Evolutionary conservation across 495 filamentous ascomycete species (phyloP), one percentile per base, ranked within the genome.

Genomic region (Podospora fimiseda): DNA sequence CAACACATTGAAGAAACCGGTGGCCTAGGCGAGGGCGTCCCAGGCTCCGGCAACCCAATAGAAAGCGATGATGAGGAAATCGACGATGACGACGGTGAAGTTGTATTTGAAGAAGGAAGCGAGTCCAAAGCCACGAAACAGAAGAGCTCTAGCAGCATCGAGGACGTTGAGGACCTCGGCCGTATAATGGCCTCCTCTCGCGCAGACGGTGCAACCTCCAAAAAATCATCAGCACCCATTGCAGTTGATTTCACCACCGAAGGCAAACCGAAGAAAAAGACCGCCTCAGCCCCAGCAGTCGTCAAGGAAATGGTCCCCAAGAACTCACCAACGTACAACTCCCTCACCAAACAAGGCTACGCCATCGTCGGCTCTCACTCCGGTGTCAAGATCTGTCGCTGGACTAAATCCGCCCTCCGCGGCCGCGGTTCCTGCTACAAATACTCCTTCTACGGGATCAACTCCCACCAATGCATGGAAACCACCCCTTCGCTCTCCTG

Each of bases 391-490:
- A 95, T 96, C 59, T 96, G 92, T 65, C 88, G 92, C 20, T 97
- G 92, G 92, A 97, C 92, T 9, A 97, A 97, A 71, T 95, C 90
- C 5, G 92, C 92, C 3, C 84, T 97, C n/a, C 88, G 92, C 45
- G 92, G 92, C 23, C 83, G 92, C 15, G 92, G 92, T 9, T 94
- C 88, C 18, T 97, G 92, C 75, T 97, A 97, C 78, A 97, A 97
- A 66, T 95, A 78, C 67, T 90, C 87, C 6, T 96, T 97, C 72
- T 97, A 97, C 68, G 92, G 91, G 55, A 97, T 97, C 63, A 80
- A 83, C 51, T 96, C 91, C 1, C 92, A 97, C 60, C 83, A 93
- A 39, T 97, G 92, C 73, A 97, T 97, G 92, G 92, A 97, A 70
- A 88, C 90, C 3, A 97, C 92, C 0, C 92, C 92, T 0, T 95